phyloP scores from a whole-genome alignment of 169 alveolate species.

The Neospora caninum region DNA sequence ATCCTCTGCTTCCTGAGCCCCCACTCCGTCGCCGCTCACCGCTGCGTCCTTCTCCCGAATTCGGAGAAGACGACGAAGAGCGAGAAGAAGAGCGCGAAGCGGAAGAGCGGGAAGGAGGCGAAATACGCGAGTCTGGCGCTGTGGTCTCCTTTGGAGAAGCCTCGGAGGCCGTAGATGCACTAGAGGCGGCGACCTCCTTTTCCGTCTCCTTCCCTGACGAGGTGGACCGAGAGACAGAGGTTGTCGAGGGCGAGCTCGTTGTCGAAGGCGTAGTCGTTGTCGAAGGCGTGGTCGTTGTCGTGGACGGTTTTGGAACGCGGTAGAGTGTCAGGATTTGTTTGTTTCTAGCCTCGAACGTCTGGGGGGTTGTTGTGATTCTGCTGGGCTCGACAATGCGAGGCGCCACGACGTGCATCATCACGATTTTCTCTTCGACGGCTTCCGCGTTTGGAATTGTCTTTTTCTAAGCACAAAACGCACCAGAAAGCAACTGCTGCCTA shows the following conservation, averaged over 20 bases:
- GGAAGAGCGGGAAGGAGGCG: background rate
- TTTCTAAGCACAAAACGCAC: constrained; percentile 4
- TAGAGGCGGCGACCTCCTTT: too few species aligned
- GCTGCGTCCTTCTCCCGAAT: background rate
- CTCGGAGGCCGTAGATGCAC: too few species aligned
- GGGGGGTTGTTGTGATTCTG: background rate
- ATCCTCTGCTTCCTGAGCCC: too few species aligned
- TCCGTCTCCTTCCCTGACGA: background rate
- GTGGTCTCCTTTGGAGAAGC: too few species aligned
- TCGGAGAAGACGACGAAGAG: background rate
- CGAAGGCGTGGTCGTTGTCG: background rate
- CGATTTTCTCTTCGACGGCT: constrained; percentile 38
- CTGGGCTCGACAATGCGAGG: constrained; percentile 51
- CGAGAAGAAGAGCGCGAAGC: background rate
- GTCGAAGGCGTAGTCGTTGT: background rate
- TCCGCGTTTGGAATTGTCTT: constrained; percentile 39
- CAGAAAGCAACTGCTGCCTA: too few species aligned
- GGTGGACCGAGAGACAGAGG: too few species aligned
- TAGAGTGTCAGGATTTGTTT: background rate
- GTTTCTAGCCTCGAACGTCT: background rate
- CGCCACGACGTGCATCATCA: constrained; percentile 49
- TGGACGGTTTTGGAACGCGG: background rate
- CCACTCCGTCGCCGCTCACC: too few species aligned
- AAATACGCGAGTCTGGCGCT: background rate
- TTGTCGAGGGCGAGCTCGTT: background rate